A percentile compares a stretch with the other conserved stretches of the same genome.
These are phyloP conservation scores for Rhodotorula sp. DNA, from an alignment of 1,284 basidiomycete species.

Conservation along the genomic window DNA sequence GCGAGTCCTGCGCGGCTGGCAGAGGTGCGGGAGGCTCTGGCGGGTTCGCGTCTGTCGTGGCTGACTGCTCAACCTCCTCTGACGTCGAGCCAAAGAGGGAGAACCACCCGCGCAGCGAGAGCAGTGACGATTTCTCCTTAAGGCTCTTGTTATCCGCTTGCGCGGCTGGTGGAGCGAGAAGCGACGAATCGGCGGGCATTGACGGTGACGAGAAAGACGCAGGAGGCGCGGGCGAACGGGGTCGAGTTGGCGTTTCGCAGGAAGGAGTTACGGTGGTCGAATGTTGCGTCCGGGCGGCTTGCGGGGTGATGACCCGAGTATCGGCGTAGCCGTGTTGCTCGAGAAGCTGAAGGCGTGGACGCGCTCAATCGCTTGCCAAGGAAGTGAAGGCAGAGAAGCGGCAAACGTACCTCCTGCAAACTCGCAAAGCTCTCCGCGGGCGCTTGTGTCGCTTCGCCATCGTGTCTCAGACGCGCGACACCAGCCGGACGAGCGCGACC, in stretches of 20 bases:
- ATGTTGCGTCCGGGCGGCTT: background rate
- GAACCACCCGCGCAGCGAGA: conserved; percentile 22
- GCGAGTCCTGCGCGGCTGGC: background rate
- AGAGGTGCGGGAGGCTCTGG: background rate
- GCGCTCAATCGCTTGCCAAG: background rate
- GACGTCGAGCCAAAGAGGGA: conserved; percentile 5
- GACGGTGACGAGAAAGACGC: background rate
- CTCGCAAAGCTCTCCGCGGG: conserved; percentile 4
- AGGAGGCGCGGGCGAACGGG: background rate
- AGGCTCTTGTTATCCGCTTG: background rate
- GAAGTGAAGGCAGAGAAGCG: background rate
- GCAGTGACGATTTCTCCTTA: conserved; percentile 14
- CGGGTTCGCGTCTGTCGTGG: background rate
- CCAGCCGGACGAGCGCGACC: background rate
- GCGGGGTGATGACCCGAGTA: conserved; percentile 23
- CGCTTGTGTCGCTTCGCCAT: background rate
- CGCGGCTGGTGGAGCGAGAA: background rate
- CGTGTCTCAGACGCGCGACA: background rate
- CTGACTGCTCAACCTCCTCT: background rate
- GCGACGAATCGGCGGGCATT: background rate
- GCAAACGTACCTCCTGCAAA: conserved; percentile 13
- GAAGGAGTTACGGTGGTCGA: no score
- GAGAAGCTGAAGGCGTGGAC: background rate
- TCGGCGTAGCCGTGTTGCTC: conserved; percentile 22
- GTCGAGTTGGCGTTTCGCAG: no score